Evolutionary conservation across 768 basidiomycete genomes (phyloP).

Genomic region (Leccinum ochraceum): DNA sequence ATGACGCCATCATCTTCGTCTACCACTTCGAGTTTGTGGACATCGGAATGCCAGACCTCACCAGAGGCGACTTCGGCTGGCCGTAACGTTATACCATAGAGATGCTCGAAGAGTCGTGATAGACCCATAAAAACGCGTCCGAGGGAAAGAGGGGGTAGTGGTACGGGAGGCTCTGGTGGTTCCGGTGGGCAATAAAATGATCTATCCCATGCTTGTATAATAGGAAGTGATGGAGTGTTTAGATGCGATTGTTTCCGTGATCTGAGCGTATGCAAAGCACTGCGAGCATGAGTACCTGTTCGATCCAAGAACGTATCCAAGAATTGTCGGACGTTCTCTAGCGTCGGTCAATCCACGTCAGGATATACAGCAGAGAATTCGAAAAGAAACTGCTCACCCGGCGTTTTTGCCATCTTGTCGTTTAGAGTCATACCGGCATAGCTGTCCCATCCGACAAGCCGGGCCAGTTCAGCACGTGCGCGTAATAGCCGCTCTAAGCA

Average conservation of each 20-base stretch:
- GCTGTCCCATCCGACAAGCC: slow-evolving; percentile 79
- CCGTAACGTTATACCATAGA: slow-evolving; percentile 86
- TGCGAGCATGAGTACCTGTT: slow-evolving; percentile 74
- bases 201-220: slow-evolving; percentile 94
- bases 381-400: slow-evolving; percentile 52
- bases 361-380: background rate
- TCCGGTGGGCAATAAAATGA: slow-evolving; percentile 90
- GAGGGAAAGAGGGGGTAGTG: slow-evolving; percentile 74
- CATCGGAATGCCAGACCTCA: slow-evolving; percentile 87
- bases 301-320: slow-evolving; percentile 78
- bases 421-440: slow-evolving; percentile 85
- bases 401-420: slow-evolving; percentile 97
- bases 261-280: slow-evolving; percentile 67
- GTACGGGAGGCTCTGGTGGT: slow-evolving; percentile 70
- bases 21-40: slow-evolving; percentile 90
- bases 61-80: slow-evolving; percentile 67
- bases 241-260: slow-evolving; percentile 77
- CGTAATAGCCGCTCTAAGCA: slow-evolving; percentile 74
- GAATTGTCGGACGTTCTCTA: slow-evolving; percentile 87
- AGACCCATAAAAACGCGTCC: slow-evolving; percentile 93
- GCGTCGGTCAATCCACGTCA: slow-evolving; percentile 4
- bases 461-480: slow-evolving; percentile 80
- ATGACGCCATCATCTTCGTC: slow-evolving; percentile 86
- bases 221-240: slow-evolving; percentile 53
- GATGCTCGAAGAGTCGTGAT: slow-evolving; percentile 80